Base-by-base conservation (phyloP, 2,329 filamentous ascomycete species). In the Aureobasidium sp. region DNA sequence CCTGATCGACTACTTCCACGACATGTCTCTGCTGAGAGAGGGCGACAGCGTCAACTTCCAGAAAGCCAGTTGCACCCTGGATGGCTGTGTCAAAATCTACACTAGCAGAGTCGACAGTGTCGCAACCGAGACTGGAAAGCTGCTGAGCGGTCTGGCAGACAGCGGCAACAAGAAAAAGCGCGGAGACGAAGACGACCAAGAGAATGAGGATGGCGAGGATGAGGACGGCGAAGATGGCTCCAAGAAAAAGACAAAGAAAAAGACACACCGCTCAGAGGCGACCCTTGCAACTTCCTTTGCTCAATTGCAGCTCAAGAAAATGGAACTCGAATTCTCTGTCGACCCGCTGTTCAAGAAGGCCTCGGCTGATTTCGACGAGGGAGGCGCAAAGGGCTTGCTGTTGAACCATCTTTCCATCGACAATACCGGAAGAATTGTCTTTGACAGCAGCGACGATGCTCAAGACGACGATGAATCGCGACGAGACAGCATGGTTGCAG, bases 321-420 rank as follows among this genome's bases (percentile, higher is more conserved):
- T 99, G 70, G 94, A 99, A 69, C 82, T 97, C 48, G 94, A 99
- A 71, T 97, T 99, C 67, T 87, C 92, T 0, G 93, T 99, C 5
- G 94, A 99, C 71, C 94, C 94, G 2, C 78, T 99, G n/a, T 99
- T 99, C 83, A 99, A 99, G 72, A 99, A 99, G 72, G 93, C 93
- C 0, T 96, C 93, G 6, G 94, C 94, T 47, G 94, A 99, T 77
- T 99, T 99, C 67, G 94, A 99, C 72, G 94, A 99, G 77, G 94
- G 94, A 22, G 94, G 94, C 62, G 94, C 94, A 62, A 99, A 97
- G 75, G 94, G 94, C 22, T 81, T 99, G 45, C 81, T 99, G 22
- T 82, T 99, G 36, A 99, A 99, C 71, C 93, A 99, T 75, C 81
- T 99, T n/a, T 90, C 93, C 71, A 97, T 99, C 66, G 94, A 99